These are phyloP conservation scores for Musa troglodytarum DNA, from an alignment of 176 grass and related monocot species.

Conservation along the genomic window DNA sequence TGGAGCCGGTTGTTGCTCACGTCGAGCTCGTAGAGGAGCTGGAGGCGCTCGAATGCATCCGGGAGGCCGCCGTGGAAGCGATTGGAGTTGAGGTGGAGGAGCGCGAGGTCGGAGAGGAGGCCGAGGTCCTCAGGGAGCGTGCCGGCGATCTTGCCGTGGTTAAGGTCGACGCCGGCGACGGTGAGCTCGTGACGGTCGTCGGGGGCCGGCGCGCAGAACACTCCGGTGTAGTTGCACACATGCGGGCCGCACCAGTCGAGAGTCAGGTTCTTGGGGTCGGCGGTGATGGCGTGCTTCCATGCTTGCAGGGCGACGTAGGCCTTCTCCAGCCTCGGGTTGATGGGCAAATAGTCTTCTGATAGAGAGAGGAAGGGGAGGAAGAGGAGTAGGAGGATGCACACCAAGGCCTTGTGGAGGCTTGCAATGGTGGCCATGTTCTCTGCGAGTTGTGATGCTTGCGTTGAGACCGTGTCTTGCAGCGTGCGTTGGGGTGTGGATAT, in stretches of 20 bases:
- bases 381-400: conserved; percentile 23
- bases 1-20: conserved; percentile 74
- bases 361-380: conserved; percentile 24
- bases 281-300: conserved; percentile 45
- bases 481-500: too few relatives aligned
- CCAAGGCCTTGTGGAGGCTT: not conserved
- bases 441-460: too few relatives aligned
- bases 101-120: conserved; percentile 53
- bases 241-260: conserved; percentile 53
- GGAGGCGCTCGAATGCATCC: conserved; percentile 27
- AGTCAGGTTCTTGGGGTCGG: conserved; percentile 60
- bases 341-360: conserved; percentile 38
- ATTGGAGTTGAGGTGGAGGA: conserved; percentile 91
- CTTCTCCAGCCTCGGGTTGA: conserved; percentile 46
- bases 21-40: conserved; percentile 62
- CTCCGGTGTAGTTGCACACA: conserved; percentile 76
- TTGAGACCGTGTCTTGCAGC: too few relatives aligned
- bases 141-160: conserved; percentile 43
- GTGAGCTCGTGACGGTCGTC: conserved; percentile 37
- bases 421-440: too few relatives aligned
- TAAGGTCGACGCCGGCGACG: conserved; percentile 63
- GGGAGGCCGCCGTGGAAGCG: conserved; percentile 47
- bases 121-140: conserved; percentile 58
- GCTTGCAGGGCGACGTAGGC: conserved; percentile 76
- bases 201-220: conserved; percentile 49